A percentile compares a stretch with the other conserved stretches of the same genome.
Evolutionary conservation across 495 filamentous ascomycete species (phyloP).

Genomic region (Aspergillus mulundensis): DNA sequence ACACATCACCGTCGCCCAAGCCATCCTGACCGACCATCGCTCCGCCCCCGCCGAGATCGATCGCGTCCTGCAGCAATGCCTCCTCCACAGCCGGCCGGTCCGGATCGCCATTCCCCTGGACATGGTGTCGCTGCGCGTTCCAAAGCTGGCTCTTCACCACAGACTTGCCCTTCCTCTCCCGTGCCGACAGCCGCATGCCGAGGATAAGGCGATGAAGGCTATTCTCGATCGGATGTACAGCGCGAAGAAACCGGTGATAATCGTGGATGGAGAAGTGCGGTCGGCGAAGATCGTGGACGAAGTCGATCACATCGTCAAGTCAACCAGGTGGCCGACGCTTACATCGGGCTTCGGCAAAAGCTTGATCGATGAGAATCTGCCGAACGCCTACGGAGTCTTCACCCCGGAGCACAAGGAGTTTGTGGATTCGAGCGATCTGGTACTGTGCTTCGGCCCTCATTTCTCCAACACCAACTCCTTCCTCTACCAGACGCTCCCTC

Average conservation of each 20-base stretch:
- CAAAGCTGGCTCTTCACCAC: not conserved
- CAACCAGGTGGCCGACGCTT: constrained; percentile 27
- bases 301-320: constrained; percentile 19
- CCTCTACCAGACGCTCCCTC: constrained; percentile 18
- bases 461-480: constrained; percentile 28
- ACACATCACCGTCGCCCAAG: constrained; percentile 33
- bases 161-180: constrained; percentile 1
- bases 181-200: not conserved
- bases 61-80: constrained; percentile 26
- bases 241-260: constrained; percentile 27
- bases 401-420: constrained; percentile 8
- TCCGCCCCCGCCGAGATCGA: constrained; percentile 34
- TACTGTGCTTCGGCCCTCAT: constrained; percentile 27
- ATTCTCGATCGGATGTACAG: constrained; percentile 24
- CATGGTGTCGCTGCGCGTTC: constrained; percentile 28
- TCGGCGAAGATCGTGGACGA: constrained; percentile 17
- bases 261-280: constrained; percentile 30
- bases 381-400: constrained; percentile 31
- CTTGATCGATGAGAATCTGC: constrained; percentile 26
- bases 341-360: constrained; percentile 30
- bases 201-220: constrained; percentile 4
- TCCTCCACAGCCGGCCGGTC: constrained; percentile 35
- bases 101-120: constrained; percentile 37
- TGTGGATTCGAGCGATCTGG: constrained; percentile 25
- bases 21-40: constrained; percentile 24